These are phyloP conservation scores for Saccharomyces jurei DNA, from an alignment of 805 yeast genomes.

Conservation along the genomic window DNA sequence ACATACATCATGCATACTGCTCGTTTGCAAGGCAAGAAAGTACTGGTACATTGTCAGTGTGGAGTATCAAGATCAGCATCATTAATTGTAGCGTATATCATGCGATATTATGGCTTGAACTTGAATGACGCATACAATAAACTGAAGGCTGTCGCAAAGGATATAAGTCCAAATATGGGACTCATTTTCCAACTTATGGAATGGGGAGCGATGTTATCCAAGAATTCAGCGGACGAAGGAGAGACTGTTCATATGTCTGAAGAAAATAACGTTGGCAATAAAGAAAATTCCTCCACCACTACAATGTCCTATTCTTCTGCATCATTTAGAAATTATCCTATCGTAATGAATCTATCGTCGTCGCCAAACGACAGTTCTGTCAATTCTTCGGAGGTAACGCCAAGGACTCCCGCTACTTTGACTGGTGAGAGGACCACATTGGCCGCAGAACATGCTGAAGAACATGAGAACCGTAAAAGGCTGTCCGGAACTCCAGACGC, in stretches of 20 bases:
- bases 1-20: conserved; percentile 49
- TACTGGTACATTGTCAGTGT: conserved; percentile 85
- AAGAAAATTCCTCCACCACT: background rate
- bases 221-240: background rate
- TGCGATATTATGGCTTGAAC: conserved; percentile 49
- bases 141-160: conserved; percentile 54
- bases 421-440: background rate
- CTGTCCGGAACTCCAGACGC: background rate
- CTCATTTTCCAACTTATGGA: conserved; percentile 84
- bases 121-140: conserved; percentile 73
- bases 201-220: conserved; percentile 41
- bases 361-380: background rate
- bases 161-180: conserved; percentile 84
- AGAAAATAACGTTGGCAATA: background rate
- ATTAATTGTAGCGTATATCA: conserved; percentile 73
- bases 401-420: background rate
- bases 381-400: background rate
- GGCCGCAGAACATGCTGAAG: background rate
- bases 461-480: background rate
- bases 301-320: background rate
- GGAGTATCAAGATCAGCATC: conserved; percentile 90
- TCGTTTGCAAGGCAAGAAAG: conserved; percentile 34
- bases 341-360: background rate
- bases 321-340: background rate
- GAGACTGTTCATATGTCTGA: background rate